Evolutionary conservation across 1,284 basidiomycete species (phyloP), one percentile per base, ranked within the genome.

Genomic region (Rhodofomes roseus): DNA sequence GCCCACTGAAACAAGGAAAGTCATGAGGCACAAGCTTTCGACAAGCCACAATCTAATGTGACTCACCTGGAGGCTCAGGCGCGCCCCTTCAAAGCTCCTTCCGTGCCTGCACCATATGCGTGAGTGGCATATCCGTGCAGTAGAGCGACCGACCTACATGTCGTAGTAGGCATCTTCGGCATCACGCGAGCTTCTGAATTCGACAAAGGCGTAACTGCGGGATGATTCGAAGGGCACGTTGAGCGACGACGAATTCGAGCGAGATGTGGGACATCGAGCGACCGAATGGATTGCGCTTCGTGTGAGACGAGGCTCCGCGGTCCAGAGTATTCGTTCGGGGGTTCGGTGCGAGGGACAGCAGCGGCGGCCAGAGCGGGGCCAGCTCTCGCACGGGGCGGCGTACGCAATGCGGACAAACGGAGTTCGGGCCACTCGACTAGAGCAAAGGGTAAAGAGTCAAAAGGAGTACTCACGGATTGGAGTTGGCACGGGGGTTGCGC

Each of bases 141-240:
- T 37, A 54, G 51, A 23, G 51, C 34, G 43, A 56, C 22, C 20
- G 18, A n/a, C 59, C 65, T 75, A 95, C 93, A 95, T 94, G 65
- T 94, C 92, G 70, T 93, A 89, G 74, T 94, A 94, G 36, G 93
- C 92, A 66, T 94, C 91, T 72, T 94, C 92, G 18, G 93, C 93
- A 70, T 95, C 92, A 56, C 90, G 86, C 58, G 82, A 81, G 70
- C 84, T 86, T 73, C 90, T 86, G 73, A 94, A 95, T 75, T 95
- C 93, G 75, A 95, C 87, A 76, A 95, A 95, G 60, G 93, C 93
- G 74, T 94, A 95, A 78, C 93, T 95, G 79, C 78, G 80, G 76
- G 74, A 76, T 72, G 77, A 70, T 76, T 73, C 72, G 76, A 75
- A 63, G 59, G 66, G 74, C 73, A 78, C 71, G 81, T 89, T 90